Conservation (phyloP, 768 basidiomycete genomes). For the Pisolithus microcarpus region DNA sequence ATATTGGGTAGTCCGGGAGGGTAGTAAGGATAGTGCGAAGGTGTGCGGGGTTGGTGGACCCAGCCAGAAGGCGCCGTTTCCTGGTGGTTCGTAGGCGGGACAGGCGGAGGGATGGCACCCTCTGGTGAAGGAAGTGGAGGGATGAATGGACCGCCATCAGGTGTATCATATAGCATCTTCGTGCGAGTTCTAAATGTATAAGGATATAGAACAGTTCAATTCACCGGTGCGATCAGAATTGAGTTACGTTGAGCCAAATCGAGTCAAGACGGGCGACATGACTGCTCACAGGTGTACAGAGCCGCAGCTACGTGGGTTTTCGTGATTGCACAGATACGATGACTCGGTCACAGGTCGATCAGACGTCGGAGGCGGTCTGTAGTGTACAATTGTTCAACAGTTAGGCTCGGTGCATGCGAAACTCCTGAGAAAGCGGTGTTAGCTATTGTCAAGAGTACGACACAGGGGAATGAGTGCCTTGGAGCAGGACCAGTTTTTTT, state of each 20-base stretch:
- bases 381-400: neutral
- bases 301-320: neutral
- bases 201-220: constrained; percentile 13
- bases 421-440: constrained; percentile 4
- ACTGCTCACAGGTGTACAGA: constrained; percentile 11
- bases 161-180: constrained; percentile 24
- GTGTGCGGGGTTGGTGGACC: constrained; percentile 27
- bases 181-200: constrained; percentile 16
- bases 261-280: constrained; percentile 1
- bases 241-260: constrained; percentile 7
- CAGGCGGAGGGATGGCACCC: constrained; percentile 28
- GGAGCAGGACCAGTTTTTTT: neutral
- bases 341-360: constrained; percentile 10
- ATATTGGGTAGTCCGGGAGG: constrained; percentile 32
- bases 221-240: constrained; percentile 16
- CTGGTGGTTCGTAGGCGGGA: constrained; percentile 24
- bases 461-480: neutral
- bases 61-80: constrained; percentile 24
- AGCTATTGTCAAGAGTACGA: constrained; percentile 3
- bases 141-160: constrained; percentile 29
- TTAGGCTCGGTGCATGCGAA: constrained; percentile 1
- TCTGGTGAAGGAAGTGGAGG: constrained; percentile 34
- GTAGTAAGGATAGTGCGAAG: constrained; percentile 34
- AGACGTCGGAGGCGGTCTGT: neutral
- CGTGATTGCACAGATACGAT: constrained; percentile 7